Percentiles rank a stretch among this genome's conserved stretches.
These are phyloP conservation scores for Schrenkiella parvula DNA, from an alignment of 345 rosid species.

Conservation along the genomic window DNA sequence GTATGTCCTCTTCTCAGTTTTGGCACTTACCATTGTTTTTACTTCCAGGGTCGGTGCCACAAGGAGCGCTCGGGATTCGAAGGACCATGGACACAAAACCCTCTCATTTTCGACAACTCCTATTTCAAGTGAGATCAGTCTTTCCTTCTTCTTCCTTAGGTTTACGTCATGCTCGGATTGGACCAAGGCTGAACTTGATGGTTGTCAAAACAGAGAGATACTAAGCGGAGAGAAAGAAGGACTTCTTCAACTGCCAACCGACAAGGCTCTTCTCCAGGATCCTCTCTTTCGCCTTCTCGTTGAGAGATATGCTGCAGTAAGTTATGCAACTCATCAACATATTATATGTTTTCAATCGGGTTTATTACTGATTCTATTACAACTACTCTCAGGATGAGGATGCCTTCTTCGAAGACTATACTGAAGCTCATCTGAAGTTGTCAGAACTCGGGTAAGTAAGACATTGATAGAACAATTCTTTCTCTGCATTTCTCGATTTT, in stretches of 20 bases:
- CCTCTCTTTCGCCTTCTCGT: conserved; percentile 66
- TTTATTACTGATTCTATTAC: not conserved
- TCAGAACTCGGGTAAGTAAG: conserved; percentile 70
- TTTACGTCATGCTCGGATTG: not conserved
- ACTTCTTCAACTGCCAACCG: conserved; percentile 68
- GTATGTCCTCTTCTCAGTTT: not conserved
- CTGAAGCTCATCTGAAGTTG: conserved; percentile 71
- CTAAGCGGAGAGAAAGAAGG: conserved; percentile 79
- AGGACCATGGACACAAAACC: conserved; percentile 85
- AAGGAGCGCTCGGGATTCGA: conserved; percentile 94
- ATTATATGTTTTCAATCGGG: not conserved
- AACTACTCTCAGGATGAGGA: conserved; percentile 61
- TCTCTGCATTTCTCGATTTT: not conserved
- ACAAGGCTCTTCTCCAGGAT: conserved; percentile 75
- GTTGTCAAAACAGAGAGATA: conserved; percentile 51
- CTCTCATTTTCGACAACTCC: conserved; percentile 80
- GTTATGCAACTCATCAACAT: conserved; percentile 12
- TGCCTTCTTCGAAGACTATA: conserved; percentile 69
- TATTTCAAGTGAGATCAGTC: conserved; percentile 60
- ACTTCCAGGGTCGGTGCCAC: conserved; percentile 81
- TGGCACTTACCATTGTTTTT: not conserved
- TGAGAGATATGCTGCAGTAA: conserved; percentile 72
- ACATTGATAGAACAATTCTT: not conserved
- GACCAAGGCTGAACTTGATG: not conserved
- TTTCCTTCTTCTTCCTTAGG: not conserved